Evolutionary conservation across 768 basidiomycete genomes (phyloP), one percentile per base, ranked within the genome.

Genomic region (Ephemerocybe angulata): DNA sequence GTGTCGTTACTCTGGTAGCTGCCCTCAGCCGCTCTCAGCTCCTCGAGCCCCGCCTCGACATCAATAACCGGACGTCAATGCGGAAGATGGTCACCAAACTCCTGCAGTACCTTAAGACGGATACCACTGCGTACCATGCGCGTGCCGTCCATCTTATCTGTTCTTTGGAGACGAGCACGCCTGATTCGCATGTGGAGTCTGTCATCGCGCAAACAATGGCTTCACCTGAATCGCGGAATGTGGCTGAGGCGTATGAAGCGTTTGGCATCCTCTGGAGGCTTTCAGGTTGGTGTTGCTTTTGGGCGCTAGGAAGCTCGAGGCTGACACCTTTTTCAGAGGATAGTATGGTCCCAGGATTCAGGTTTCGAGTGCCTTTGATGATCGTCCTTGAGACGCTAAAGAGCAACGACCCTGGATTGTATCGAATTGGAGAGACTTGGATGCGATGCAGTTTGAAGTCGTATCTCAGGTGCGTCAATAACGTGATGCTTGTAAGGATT

Each of bases 211-310:
- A 86, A 54, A 80, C 79, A 15, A 80, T 98, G 74, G 79, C 79
- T 10, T 81, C 85, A 6, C 65, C 77, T 0, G 77, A 84, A 29
- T 69, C 73, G 6, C 64, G 64, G 2, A 74, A 76, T 38, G 71
- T 79, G 2, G 70, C 79, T 17, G 80, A 82, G 19, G 82, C 85
- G 1, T 90, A 86, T 63, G 90, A 96, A 60, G 90, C 89, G 0
- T 98, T 99, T 67, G 94, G 96, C 2, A 83, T 90, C 3, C 72
- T 99, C 5, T 99, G 96, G 96, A 81, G 93, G 54, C 71, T 94
- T 54, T 88, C 87, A 47, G 93, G 95, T 89, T 46, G 56, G 77
- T 62, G 38, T 15, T 24, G 8, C 15, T 33, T 41, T 31, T n/a
- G n/a, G 22, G 10, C 22, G 3, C 27, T 13, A 41, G 15, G 21